Conservation (phyloP, 805 yeast genomes). For the Kodamaea fukazawae region DNA sequence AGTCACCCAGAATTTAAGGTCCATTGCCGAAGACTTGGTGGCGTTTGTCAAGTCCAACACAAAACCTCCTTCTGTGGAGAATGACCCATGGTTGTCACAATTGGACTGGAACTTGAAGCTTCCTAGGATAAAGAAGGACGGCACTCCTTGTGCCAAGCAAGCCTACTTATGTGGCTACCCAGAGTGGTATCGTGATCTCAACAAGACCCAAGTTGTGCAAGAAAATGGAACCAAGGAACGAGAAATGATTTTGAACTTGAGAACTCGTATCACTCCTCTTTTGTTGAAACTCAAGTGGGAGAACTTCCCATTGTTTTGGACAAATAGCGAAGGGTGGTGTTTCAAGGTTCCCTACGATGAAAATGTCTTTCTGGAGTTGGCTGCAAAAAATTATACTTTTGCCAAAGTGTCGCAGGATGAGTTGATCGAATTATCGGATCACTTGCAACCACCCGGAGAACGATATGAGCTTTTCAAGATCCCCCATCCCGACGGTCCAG, state of each 20-base stretch:
- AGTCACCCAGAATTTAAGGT: slow-evolving; percentile 57
- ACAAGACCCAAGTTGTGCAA: slow-evolving; percentile 27
- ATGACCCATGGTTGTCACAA: slow-evolving; percentile 88
- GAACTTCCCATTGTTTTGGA: slow-evolving; percentile 78
- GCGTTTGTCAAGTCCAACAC: slow-evolving; percentile 34
- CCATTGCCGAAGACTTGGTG: slow-evolving; percentile 60
- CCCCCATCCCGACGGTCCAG: slow-evolving; percentile 86
- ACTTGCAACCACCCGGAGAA: slow-evolving; percentile 22
- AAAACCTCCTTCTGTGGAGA: slow-evolving; percentile 3
- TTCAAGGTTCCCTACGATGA: slow-evolving; percentile 56
- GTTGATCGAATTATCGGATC: slow-evolving; percentile 12
- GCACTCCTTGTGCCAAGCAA: slow-evolving; percentile 67
- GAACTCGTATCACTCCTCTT: slow-evolving; percentile 74
- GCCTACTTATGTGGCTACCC: slow-evolving; percentile 85
- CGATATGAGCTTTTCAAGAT: slow-evolving; percentile 56
- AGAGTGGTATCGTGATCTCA: slow-evolving; percentile 78
- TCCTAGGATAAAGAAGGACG: slow-evolving; percentile 60
- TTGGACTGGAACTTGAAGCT: slow-evolving; percentile 80
- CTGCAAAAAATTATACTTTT: slow-evolving; percentile 37
- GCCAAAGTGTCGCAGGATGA: slow-evolving; percentile 31
- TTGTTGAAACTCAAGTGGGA: slow-evolving; percentile 83
- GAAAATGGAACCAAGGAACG: slow-evolving; percentile 31
- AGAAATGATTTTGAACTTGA: slow-evolving; percentile 59
- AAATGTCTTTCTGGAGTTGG: slow-evolving; percentile 24
- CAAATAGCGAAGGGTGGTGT: slow-evolving; percentile 82